Base-by-base conservation (phyloP, 345 rosid species). In the Barbarea vulgaris region DNA sequence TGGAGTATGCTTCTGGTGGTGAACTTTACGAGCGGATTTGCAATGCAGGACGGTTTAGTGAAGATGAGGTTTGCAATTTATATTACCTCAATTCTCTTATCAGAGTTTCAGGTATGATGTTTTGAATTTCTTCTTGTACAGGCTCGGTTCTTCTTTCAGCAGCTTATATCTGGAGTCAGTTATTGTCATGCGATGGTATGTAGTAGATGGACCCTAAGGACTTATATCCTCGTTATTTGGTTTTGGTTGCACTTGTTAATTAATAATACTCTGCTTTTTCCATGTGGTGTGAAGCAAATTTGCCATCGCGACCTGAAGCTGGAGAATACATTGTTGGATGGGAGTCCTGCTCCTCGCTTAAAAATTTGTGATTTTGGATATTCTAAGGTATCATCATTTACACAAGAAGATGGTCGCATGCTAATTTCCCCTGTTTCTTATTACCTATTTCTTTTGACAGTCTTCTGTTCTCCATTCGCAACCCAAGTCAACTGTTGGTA, bases 1-100 rank as follows among this genome's bases (percentile, higher is more conserved):
- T 95, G 99, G 99, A 95, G 66, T 95, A 87, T 83, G 97, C 97
- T 28, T 87, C 97, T 61, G 97, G 99, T 5, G 99, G 99, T 69
- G 97, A 92, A 72, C 93, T 91, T 31, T 94, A 90, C 2, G 97
- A 88, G 77, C 85, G 96, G 39, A 94, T 91, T 74, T 89, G 93
- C 79, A 88, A 83, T 79, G 88, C 87, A 27, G 97, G 97, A 13
- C 89, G 91, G 33, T 95, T 95, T 81, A 87, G 88, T 21, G 98
- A 95, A 72, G 96, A 95, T 61, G 99, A 95, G 96, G 99, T 91
- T 80, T 18, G 21, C 52, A 37, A 37, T 44, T 36, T 50, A 17
- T 39, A 4, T 36, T 24, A 15, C 15, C 42, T 70, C 61, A 0
- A 34, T 56, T 18, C 61, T 17, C 46, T 18, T 3, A 25, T 41